Base-by-base conservation (phyloP, 306 rosid species). In the Dryas alaskensis region DNA sequence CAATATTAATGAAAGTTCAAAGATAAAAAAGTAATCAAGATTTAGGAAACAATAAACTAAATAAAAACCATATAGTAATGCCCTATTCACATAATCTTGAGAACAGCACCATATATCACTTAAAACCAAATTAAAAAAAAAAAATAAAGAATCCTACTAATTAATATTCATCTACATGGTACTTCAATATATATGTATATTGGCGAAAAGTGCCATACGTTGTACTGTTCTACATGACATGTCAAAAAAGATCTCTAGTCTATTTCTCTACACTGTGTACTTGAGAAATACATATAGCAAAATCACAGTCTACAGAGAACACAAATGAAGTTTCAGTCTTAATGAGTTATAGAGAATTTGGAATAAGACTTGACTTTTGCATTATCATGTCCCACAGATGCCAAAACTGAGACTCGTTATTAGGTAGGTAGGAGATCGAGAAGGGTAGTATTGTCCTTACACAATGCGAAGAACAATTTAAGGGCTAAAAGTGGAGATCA, bases 401-500 rank as follows among this genome's bases (percentile, higher is more conserved):
- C 62, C n/a, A 40, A 53, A 17, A 40, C 4, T 10, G 50, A 50
- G 40, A 51, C 61, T 17, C 4, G 14, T 22, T 6, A 31, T 31
- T 4, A 12, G 65, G 22, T 8, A 19, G 10, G 14, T 3, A 65
- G 5, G 27, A 5, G 14, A 22, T 22, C 22, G 22, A 53, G 14
- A 76, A 43, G 69, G 75, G 61, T 13, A 52, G 9, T 27, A 4
- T 46, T 39, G 81, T 78, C 72, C 10, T 65, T 22, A 22, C 7
- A 3, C 10, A 55, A 42, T 46, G 63, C 7, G 72, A 37, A 19
- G 65, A 54, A 31, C 51, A 47, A 58, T 69, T 69, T 40, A 68
- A 39, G 60, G 8, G 64, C 48, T 25, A 7, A 48, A 47, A 73
- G 69, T 58, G 65, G 70, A 16, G 72, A 45, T 81, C 83, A 75